Evolutionary conservation across 2,329 filamentous ascomycete species (phyloP), one percentile per base, ranked within the genome.

Genomic region (Xenoacremonium recifei): DNA sequence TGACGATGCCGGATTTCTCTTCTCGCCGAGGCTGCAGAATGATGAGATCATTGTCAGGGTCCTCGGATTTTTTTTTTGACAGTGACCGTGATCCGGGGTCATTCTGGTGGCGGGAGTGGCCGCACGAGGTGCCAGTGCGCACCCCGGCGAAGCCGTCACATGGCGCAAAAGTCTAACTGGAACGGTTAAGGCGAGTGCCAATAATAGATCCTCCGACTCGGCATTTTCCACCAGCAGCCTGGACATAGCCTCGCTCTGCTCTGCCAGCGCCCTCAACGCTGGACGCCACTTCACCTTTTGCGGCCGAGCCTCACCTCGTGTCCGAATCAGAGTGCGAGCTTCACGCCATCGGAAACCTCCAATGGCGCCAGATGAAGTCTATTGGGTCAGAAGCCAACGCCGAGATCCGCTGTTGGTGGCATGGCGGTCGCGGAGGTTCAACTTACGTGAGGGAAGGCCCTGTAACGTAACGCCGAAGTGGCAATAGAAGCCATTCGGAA

Each of bases 191-290:
- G 44, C 43, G 42, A 44, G 47, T 37, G 30, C 46, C 54, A 57
- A 57, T 48, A 57, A 57, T 57, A 57, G 54, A 48, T 46, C 42
- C 48, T 42, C 44, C 48, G 43, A 38, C 34, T 43, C 30, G 39
- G 21, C 39, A n/a, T n/a, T n/a, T n/a, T n/a, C 37, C 38, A 37
- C 35, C 21, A 21, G 48, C 45, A 39, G 38, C 50, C 42, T 41
- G 40, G 35, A 32, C 35, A 35, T 21, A 44, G 31, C 29, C 21
- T 32, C 29, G 16, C 15, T 32, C 10, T 16, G 15, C 10, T 32
- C 35, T 18, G 38, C 44, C 45, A 39, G 47, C 47, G 46, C 54
- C 48, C 52, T 27, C 23, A 27, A 27, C 13, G 23, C 13, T 27
- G n/a, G n/a, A n/a, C n/a, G n/a, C n/a, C n/a, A n/a, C n/a, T n/a